Base-by-base conservation (phyloP, 2,329 filamentous ascomycete genomes). In the Colletotrichum shisoi region DNA sequence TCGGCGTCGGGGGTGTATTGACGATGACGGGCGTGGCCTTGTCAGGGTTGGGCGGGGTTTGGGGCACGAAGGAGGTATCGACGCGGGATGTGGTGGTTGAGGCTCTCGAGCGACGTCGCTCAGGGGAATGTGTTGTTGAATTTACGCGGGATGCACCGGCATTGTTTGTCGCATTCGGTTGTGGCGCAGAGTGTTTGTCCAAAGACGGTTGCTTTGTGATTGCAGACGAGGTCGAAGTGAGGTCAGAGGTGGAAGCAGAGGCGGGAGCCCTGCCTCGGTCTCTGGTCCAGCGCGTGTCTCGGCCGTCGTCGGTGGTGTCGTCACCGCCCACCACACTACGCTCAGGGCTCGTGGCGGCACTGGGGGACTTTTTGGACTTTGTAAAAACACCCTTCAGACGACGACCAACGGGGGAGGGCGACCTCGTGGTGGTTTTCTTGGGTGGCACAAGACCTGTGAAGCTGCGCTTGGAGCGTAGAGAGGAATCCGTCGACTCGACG, bases 301-400 rank as follows among this genome's bases (percentile, higher is more conserved):
- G 65, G 54, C 63, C 65, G 56, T 24, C 21, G 49, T 68, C 65
- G 56, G 61, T 45, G 31, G 45, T 69, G 65, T 69, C 68, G 68
- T 69, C 68, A 69, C 64, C 61, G 57, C 39, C 62, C 53, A 54
- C 62, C 48, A 54, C 49, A 42, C 57, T 67, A 71, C 61, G 72
- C 62, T 79, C 78, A 39, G 76, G 78, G 40, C 73, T 78, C 39
- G 80, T 81, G 70, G 81, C 84, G 65, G 79, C 78, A 69, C 79
- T 81, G 31, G 60, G 58, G 69, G 73, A 79, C 74, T 83, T 87
- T 73, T 85, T 88, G 51, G 83, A 80, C 66, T 80, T 85, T 58
- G 56, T 48, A 73, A 95, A 92, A 13, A 89, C 90, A 74, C 89
- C 88, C 76, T 86, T 90, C 69, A 94, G 81, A 73, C 89, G 81